Evolutionary conservation across 2,329 filamentous ascomycete species (phyloP).

Genomic region (Ilyonectria robusta): DNA sequence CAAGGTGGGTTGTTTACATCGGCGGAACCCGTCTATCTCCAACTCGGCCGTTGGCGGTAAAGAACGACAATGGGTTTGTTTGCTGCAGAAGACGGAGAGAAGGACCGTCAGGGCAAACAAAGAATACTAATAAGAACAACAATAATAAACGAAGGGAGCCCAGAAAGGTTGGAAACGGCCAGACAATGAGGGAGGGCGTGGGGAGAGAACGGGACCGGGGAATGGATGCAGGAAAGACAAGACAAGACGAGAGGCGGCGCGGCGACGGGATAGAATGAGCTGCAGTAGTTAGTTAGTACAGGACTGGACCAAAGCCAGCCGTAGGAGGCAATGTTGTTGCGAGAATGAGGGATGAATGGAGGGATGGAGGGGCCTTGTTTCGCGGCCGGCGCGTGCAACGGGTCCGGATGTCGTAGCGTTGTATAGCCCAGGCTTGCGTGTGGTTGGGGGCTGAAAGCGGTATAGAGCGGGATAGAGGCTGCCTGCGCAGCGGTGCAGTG

Average conservation of each 20-base stretch:
- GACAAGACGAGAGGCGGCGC: conserved; percentile 34
- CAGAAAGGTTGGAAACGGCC: conserved; percentile 20
- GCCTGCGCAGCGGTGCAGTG: conserved; percentile 29
- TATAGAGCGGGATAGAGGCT: conserved; percentile 40
- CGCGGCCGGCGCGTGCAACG: conserved; percentile 37
- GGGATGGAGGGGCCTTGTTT: conserved; percentile 34
- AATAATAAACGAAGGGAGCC: conserved; percentile 7
- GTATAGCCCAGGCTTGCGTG: conserved; percentile 48
- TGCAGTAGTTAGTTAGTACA: conserved; percentile 25
- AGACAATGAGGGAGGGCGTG: conserved; percentile 20
- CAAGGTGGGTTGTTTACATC: conserved; percentile 41
- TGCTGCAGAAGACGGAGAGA: conserved; percentile 13
- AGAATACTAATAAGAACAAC: conserved; percentile 15
- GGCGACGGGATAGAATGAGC: conserved; percentile 32
- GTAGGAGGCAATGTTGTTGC: conserved; percentile 29
- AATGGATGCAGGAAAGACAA: conserved; percentile 28
- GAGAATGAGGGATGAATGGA: conserved; percentile 32
- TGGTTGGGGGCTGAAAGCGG: conserved; percentile 50
- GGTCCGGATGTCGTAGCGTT: conserved; percentile 42
- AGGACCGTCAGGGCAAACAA: conserved; percentile 24
- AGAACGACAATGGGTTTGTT: conserved; percentile 32
- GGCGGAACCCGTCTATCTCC: conserved; percentile 34
- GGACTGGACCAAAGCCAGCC: conserved; percentile 19
- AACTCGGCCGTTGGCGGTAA: conserved; percentile 30
- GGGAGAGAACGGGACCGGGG: conserved; percentile 3